Percentiles rank a stretch among this genome's conserved stretches.
phyloP scores from a whole-genome alignment of 192 early-diverging fungal species.

The Coemansia sp. region DNA sequence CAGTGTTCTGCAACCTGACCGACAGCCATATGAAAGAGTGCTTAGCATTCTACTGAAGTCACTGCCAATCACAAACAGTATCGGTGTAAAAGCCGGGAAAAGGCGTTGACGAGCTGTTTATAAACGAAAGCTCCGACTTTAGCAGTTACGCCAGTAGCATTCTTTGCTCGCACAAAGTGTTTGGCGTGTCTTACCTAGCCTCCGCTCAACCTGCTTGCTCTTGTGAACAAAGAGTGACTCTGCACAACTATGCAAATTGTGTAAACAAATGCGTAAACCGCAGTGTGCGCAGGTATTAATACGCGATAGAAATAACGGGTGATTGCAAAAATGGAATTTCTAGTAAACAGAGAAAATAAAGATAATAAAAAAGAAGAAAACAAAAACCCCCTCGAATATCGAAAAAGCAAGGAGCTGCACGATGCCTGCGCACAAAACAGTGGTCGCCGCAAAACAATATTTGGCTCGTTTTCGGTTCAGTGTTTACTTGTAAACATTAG shows the following conservation, averaged over 20 bases:
- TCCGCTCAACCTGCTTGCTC: background rate
- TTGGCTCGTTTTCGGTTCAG: background rate
- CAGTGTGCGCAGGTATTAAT: background rate
- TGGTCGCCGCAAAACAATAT: background rate
- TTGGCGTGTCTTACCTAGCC: background rate
- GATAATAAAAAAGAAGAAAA: background rate
- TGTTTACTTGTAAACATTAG: slow-evolving; percentile 29
- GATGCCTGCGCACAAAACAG: background rate
- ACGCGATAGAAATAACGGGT: background rate
- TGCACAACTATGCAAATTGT: background rate
- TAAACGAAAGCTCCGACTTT: background rate
- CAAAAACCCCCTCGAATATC: background rate
- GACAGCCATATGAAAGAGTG: background rate
- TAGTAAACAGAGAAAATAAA: background rate
- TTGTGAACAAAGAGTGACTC: background rate
- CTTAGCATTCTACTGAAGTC: background rate
- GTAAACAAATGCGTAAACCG: background rate
- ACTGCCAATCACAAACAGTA: background rate
- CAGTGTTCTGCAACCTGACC: background rate
- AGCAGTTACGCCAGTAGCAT: slow-evolving; percentile 19
- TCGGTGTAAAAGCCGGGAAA: background rate
- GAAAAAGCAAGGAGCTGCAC: background rate
- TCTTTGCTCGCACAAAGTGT: background rate
- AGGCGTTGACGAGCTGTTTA: background rate
- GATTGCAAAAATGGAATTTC: background rate